Conservation (phyloP, 441 rosid genomes). For the Adansonia madagascariensis region DNA sequence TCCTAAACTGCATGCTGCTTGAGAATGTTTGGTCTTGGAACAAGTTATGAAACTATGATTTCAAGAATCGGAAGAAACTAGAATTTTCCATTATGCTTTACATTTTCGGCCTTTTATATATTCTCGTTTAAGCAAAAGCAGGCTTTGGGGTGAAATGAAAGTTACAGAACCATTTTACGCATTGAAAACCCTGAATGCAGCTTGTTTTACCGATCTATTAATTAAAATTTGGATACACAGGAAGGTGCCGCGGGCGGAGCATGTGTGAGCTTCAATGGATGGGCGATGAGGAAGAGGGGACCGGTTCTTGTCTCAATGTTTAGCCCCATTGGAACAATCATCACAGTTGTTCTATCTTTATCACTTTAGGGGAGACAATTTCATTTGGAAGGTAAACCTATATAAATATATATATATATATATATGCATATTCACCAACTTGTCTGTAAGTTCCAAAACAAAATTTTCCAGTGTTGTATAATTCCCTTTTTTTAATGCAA, state of each 20-base stretch:
- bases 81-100: background rate
- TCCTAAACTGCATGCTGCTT: background rate
- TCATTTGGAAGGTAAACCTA: conserved; percentile 61
- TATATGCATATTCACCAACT: too few relatives aligned
- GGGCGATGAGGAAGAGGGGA: conserved; percentile 96
- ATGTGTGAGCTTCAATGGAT: conserved; percentile 80
- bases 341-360: conserved; percentile 65
- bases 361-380: conserved; percentile 65
- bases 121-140: background rate
- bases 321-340: conserved; percentile 72
- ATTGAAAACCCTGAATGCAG: background rate
- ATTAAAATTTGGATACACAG: conserved; percentile 34
- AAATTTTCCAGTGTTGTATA: background rate
- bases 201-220: background rate
- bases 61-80: too few relatives aligned
- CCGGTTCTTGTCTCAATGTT: conserved; percentile 91
- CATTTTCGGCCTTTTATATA: background rate
- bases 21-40: background rate
- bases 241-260: conserved; percentile 68
- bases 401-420: background rate
- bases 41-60: too few relatives aligned
- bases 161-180: background rate
- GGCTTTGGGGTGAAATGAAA: background rate
- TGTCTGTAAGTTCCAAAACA: background rate
- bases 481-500: conserved; percentile 43